phyloP scores from a whole-genome alignment of 2,329 filamentous ascomycete genomes.

The Fusarium albidum region DNA sequence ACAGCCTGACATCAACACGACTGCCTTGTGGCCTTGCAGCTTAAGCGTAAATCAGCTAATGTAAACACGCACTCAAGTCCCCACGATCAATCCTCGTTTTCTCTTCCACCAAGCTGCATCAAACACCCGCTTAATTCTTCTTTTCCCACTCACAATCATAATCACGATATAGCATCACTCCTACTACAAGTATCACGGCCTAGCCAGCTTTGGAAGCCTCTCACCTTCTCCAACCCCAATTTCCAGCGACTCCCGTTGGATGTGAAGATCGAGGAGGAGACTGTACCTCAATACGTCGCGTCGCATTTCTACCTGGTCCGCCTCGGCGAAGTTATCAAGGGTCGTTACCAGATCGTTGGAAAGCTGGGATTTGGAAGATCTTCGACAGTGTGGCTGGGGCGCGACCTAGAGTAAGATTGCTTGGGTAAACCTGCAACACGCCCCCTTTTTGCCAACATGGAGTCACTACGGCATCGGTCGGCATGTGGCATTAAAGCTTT shows the following conservation, averaged over 20 bases:
- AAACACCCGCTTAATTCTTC: no score
- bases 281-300: conserved; percentile 27
- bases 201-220: conserved; percentile 24
- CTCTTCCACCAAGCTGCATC: no score
- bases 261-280: conserved; percentile 34
- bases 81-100: no score
- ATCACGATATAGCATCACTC: conserved; percentile 3
- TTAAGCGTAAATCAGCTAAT: no score
- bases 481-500: conserved; percentile 48
- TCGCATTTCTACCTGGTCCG: conserved; percentile 35
- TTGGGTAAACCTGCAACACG: background rate
- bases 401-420: conserved; percentile 40
- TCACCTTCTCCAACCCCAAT: conserved; percentile 25
- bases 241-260: conserved; percentile 4
- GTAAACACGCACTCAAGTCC: no score
- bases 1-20: no score
- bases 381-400: conserved; percentile 53
- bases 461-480: conserved; percentile 33
- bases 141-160: no score
- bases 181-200: conserved; percentile 18
- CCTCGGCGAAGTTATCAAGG: conserved; percentile 36
- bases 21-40: no score
- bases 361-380: conserved; percentile 52
- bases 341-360: conserved; percentile 48
- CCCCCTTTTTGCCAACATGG: background rate